Base-by-base conservation (phyloP, 129 eudicot genomes). In the Tagetes erecta region DNA sequence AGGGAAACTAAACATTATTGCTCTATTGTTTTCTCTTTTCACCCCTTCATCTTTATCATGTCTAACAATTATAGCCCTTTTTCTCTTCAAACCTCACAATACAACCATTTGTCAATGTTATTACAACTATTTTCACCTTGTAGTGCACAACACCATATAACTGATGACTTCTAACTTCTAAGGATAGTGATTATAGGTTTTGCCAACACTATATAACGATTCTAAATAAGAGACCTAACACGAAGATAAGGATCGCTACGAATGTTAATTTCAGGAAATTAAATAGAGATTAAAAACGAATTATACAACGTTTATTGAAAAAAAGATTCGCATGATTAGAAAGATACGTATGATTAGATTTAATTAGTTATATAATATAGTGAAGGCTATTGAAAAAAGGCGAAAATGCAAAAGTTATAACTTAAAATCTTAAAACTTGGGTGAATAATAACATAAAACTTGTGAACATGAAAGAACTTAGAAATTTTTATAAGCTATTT, bases 1-100 rank as follows among this genome's bases (percentile, higher is more conserved):
- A 76, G 80, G 80, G 75, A 76, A 76, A 58, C 74, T 62, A 68
- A 76, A 77, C 81, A 77, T 77, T 77, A 77, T 77, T 77, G 81
- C 81, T 49, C 60, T 57, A 67, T 9, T 9, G 14, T 0, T 39
- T 68, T 77, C 33, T 12, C 12, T 56, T 36, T 3, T 27, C 40
- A 6, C 40, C 67, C 73, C 52, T 27, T 56, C 20, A 3, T 74
- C 37, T 74, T 62, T 20, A 60, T 51, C 46, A 35, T 51, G 10
- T 1, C 0, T 14, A 34, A 36, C 46, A 51, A 6, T 12, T 70
- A 50, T 37, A 13, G 9, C 14, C 73, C 58, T 13, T 68, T 5
- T 0, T 47, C 42, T 12, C 39, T 8, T 5, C 59, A 68, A 46
- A 68, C 42, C 44, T 47, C 57, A 68, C 6, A n/a, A 45, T 2